Base-by-base conservation (phyloP, 805 yeast species). In the Yarrowia bubula region DNA sequence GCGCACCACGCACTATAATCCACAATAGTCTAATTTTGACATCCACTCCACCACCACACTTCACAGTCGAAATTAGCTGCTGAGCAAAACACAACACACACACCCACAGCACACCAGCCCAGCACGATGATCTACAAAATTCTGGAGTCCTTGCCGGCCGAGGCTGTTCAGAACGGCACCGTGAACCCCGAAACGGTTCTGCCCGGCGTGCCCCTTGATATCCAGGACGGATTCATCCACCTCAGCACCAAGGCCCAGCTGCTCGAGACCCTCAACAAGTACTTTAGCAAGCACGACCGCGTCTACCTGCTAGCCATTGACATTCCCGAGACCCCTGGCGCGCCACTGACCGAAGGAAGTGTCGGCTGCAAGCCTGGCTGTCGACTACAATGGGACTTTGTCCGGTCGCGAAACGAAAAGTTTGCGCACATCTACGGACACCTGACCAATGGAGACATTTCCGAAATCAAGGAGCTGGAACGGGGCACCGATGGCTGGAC, bases 101-200 rank as follows among this genome's bases (percentile, higher is more conserved):
- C 22, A 4, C 38, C 38, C 38, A 35, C 38, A 15, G 22, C 50
- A 46, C 28, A 18, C 37, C 33, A 31, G 22, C 47, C 17, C 37
- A 79, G 78, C 65, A 22, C 28, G 35, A 71, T 69, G 72, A 60
- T 71, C 33, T 71, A 65, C 65, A 71, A 71, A 57, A 70, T 71
- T 38, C 67, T 70, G 38, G 51, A 44, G 8, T 43, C 55, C 10
- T 55, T 69, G 44, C 73, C 73, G 15, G 61, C 50, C 37, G 73
- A 71, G 55, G 73, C 72, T 14, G 42, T 42, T 14, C 68, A 70
- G 50, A 70, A 69, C 66, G 71, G 70, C 48, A 55, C 69, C 18
- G 67, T 65, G 2, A 47, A 65, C 22, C 66, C 67, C 14, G 53
- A 67, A 32, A 60, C 69, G 8, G 67, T 69, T 22, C 66, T 71